Base-by-base conservation (phyloP, 2,329 filamentous ascomycete genomes). In the Pseudopyricularia javanii region DNA sequence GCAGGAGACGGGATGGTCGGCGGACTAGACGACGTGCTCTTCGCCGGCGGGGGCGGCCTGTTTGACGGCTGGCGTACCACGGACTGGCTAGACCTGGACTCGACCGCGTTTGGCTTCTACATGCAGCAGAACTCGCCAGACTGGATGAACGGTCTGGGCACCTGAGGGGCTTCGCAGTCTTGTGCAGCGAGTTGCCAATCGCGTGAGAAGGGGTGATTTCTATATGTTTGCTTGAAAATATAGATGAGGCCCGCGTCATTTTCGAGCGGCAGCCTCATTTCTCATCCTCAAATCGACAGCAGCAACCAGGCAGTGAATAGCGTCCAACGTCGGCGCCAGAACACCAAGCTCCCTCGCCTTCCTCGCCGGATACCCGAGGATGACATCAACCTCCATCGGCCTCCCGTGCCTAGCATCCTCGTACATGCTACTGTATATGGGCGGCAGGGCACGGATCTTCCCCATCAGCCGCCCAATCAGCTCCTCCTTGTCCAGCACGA, bases 341-440 rank as follows among this genome's bases (percentile, higher is more conserved):
- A 79, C 66, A 0, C 77, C 78, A 34, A 77, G 68, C 59, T 75
- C 73, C 54, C 70, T 69, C 0, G 75, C 80, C 54, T 79, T 74
- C 52, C 70, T 65, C 6, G 82, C 73, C 3, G 79, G 77, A 59
- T 82, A 81, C 0, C 80, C 80, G 12, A 84, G 60, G 51, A 84
- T 82, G 4, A 81, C 76, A 51, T 84, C 80, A 51, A 83, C 66
- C 60, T 85, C 81, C 77, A 84, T 77, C 8, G 69, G 70, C 57
- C 73, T 73, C 0, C 76, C 76, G 17, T 71, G 68, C 58, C 78
- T 74, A 63, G 73, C 80, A 61, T 84, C 80, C 15, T 74, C 65
- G 47, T 76, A 70, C 80, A 84, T 84, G 56, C 73, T 75, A 50
- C 69, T 71, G 14, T 66, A 61, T 30, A 70, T 68, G 0, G 71